Conservation (phyloP, 352 stramenopile species). For the Phytopythium chamaehyphon region DNA sequence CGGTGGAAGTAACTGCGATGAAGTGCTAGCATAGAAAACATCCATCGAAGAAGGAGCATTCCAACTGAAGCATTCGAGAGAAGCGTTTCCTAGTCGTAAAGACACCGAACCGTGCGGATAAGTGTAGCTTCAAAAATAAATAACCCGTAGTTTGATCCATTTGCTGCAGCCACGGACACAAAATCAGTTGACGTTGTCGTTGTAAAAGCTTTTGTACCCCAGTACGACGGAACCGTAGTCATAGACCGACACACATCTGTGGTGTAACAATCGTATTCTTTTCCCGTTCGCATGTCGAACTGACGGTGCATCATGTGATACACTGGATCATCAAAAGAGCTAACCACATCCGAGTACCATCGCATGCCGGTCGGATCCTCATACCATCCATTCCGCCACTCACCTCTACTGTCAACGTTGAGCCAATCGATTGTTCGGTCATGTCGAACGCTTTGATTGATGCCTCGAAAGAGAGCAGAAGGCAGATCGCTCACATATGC, state of each 20-base stretch:
- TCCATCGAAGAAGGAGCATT: conserved; percentile 29
- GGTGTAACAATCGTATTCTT: conserved; percentile 10
- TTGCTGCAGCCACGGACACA: conserved; percentile 9
- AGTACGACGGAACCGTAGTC: background rate
- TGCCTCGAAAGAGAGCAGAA: conserved; percentile 8
- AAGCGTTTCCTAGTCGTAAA: conserved; percentile 29
- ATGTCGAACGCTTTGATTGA: conserved; percentile 11
- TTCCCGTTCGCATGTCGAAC: conserved; percentile 17
- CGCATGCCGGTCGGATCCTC: conserved; percentile 16
- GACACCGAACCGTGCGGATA: conserved; percentile 9
- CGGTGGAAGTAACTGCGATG: background rate
- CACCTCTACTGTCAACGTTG: conserved; percentile 1
- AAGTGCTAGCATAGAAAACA: conserved; percentile 11
- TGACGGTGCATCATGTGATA: conserved; percentile 19
- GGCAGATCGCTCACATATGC: conserved; percentile 3
- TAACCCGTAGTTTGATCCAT: conserved; percentile 17
- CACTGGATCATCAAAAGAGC: conserved; percentile 10
- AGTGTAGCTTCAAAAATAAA: conserved; percentile 18
- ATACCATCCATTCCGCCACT: conserved; percentile 26
- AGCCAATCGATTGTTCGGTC: conserved; percentile 15
- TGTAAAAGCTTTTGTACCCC: background rate
- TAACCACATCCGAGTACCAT: conserved; percentile 22
- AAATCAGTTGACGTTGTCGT: background rate
- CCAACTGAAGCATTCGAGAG: conserved; percentile 31
- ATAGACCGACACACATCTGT: background rate